Evolutionary conservation across 2,329 filamentous ascomycete genomes (phyloP).

Genomic region (Mycosphaerelloides madeirae): DNA sequence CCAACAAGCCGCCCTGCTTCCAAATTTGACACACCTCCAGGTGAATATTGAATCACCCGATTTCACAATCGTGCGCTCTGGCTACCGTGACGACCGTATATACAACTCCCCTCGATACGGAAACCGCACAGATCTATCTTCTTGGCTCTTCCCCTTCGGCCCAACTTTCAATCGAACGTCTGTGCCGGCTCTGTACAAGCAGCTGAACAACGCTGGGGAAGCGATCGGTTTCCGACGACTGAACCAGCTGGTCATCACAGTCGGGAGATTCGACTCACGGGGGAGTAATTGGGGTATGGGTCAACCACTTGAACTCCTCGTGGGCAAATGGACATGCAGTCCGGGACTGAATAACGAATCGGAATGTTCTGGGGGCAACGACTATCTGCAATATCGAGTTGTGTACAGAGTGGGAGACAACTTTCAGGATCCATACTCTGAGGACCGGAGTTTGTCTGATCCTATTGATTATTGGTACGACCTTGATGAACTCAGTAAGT

Average conservation of each 20-base stretch:
- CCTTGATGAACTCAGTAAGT: too few relatives aligned
- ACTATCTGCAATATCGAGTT: background rate
- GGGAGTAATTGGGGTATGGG: background rate
- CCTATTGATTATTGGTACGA: background rate
- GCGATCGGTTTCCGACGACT: background rate
- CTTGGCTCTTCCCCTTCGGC: background rate
- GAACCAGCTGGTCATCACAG: background rate
- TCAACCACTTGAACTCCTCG: background rate
- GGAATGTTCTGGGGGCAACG: conserved; percentile 1
- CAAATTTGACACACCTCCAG: background rate
- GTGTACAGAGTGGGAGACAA: too few relatives aligned
- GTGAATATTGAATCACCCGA: background rate
- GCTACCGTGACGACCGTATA: background rate
- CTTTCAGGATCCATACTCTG: conserved; percentile 1
- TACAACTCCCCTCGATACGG: background rate
- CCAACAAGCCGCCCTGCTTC: background rate
- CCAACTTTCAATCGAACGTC: conserved; percentile 3
- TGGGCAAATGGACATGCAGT: background rate
- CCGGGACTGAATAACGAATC: background rate
- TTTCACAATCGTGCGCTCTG: background rate
- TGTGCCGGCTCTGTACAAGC: background rate
- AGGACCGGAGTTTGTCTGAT: background rate
- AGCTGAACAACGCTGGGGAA: background rate
- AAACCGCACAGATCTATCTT: background rate
- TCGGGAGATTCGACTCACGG: background rate